Conservation (phyloP, 202 grass and related monocot genomes). For the Panicum virgatum region DNA sequence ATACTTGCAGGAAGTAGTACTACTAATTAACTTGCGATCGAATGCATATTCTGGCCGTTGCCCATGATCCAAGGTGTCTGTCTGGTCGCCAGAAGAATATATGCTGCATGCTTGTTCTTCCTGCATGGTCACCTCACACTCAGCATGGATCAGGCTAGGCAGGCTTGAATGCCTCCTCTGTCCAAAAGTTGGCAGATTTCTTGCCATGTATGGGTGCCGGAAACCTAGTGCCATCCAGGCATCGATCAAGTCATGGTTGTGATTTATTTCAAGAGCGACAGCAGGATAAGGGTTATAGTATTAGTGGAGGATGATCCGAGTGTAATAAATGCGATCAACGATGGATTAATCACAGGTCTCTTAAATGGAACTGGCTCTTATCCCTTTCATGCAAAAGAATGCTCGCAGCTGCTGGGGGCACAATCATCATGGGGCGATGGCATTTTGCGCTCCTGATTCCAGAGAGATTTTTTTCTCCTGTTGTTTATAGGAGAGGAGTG, state of each 20-base stretch:
- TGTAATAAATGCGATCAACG: not conserved
- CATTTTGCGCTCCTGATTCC: slow-evolving; percentile 25
- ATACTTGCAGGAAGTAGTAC: not conserved
- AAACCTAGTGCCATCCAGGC: not conserved
- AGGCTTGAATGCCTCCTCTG: too few species aligned
- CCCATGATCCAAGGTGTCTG: slow-evolving; percentile 35
- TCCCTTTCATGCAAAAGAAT: slow-evolving; percentile 36
- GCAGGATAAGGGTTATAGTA: not conserved
- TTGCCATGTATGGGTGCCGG: slow-evolving; percentile 3
- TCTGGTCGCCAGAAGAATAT: slow-evolving; percentile 22
- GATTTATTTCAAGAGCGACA: slow-evolving; percentile 21
- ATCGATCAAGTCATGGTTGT: not conserved
- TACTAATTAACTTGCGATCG: too few species aligned
- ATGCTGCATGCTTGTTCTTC: slow-evolving; percentile 2
- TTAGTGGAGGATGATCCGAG: not conserved
- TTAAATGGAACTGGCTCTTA: slow-evolving; percentile 33
- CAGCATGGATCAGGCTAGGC: not conserved
- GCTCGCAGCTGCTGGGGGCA: not conserved
- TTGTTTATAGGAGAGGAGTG: slow-evolving; percentile 64
- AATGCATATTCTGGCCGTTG: not conserved
- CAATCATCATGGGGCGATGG: slow-evolving; percentile 38
- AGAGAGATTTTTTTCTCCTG: not conserved
- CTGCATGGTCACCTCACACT: slow-evolving; percentile 18
- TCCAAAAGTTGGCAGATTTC: not conserved
- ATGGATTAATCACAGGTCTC: slow-evolving; percentile 13